These are phyloP conservation scores for Candida multigemmis DNA, from an alignment of 805 yeast species.

Conservation along the genomic window DNA sequence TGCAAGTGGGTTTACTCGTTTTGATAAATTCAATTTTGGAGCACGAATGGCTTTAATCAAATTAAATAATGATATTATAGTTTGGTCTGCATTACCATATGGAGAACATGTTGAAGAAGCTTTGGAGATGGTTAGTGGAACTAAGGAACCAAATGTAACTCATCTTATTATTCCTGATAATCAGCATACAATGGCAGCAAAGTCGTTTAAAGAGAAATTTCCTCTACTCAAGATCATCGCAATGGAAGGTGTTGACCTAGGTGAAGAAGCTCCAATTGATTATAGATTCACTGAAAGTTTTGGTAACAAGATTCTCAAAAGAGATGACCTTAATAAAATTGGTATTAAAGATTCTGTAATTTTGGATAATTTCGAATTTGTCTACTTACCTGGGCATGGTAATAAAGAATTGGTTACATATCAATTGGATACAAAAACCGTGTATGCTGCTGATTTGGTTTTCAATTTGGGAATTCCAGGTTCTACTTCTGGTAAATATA, in stretches of 20 bases:
- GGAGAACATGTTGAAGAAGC: slow-evolving; percentile 35
- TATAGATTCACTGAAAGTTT: slow-evolving; percentile 21
- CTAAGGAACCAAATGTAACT: slow-evolving; percentile 28
- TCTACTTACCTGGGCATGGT: slow-evolving; percentile 46
- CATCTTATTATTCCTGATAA: slow-evolving; percentile 53
- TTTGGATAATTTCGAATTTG: slow-evolving; percentile 39
- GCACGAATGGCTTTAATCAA: slow-evolving; percentile 33
- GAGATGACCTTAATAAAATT: slow-evolving; percentile 12
- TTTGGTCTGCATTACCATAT: slow-evolving; percentile 55
- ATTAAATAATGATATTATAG: slow-evolving; percentile 21
- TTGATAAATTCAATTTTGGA: slow-evolving; percentile 24
- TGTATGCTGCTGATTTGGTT: slow-evolving; percentile 53
- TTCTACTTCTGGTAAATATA: slow-evolving; percentile 8
- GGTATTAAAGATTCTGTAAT: slow-evolving; percentile 31
- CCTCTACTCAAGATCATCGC: slow-evolving; percentile 50
- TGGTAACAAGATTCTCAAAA: slow-evolving; percentile 24
- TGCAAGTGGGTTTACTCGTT: slow-evolving; percentile 23
- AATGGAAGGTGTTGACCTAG: slow-evolving; percentile 29
- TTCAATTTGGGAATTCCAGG: slow-evolving; percentile 46
- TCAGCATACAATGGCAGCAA: slow-evolving; percentile 59
- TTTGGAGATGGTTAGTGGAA: slow-evolving; percentile 21
- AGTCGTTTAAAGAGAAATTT: slow-evolving; percentile 37
- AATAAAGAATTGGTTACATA: slow-evolving; percentile 51
- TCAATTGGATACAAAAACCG: slow-evolving; percentile 36
- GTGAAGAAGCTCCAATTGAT: slow-evolving; percentile 28